Conservation (phyloP, 306 rosid species). For the Glycine tomentella region DNA sequence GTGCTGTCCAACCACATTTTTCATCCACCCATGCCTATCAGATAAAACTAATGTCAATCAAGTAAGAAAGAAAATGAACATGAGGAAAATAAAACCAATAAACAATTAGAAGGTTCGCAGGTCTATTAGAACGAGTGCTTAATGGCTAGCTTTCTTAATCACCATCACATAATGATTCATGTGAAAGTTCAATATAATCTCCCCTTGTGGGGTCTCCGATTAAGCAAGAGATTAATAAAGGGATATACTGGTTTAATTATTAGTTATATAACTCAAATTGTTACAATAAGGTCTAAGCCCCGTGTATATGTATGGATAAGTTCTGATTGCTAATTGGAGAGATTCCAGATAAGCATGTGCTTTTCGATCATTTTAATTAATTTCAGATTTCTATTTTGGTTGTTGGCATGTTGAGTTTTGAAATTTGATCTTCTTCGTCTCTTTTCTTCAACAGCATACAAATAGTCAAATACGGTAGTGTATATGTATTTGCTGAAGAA, state of each 20-base stretch:
- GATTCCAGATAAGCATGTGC: not conserved
- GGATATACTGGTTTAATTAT: too few species aligned
- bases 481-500: not conserved
- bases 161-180: not conserved
- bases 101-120: not conserved
- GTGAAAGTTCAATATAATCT: not conserved
- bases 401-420: not conserved
- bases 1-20: slow-evolving; percentile 1
- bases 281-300: not conserved
- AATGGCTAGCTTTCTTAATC: not conserved
- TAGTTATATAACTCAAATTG: not conserved
- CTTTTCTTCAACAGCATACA: not conserved
- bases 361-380: not conserved
- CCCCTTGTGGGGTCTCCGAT: not conserved
- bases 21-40: not conserved
- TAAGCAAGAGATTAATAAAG: not conserved
- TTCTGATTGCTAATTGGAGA: not conserved
- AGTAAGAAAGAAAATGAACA: not conserved
- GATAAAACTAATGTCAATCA: slow-evolving; percentile 13
- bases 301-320: not conserved
- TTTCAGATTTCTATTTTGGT: not conserved
- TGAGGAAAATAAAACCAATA: not conserved
- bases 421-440: not conserved
- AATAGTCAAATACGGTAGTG: too few species aligned
- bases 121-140: not conserved